These are phyloP conservation scores for Podila epicladia DNA, from an alignment of 192 early-diverging fungal species.

Conservation along the genomic window DNA sequence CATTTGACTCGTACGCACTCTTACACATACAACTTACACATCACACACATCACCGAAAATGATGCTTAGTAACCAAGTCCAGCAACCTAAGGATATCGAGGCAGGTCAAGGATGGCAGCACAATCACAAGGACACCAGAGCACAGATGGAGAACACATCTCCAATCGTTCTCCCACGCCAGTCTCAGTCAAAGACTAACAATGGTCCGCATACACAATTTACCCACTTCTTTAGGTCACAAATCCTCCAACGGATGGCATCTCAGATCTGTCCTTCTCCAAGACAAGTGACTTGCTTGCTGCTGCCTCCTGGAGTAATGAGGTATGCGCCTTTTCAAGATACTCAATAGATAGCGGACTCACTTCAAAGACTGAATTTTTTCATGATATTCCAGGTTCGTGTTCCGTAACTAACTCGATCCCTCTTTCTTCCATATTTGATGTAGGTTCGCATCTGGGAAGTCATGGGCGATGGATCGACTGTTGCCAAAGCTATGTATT, in stretches of 20 bases:
- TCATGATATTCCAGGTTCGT: not conserved
- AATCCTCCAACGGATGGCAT: constrained; percentile 81
- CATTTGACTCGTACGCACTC: not conserved
- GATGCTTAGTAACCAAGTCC: constrained; percentile 45
- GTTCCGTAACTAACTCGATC: not conserved
- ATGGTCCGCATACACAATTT: not conserved
- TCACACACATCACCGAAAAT: constrained; percentile 9
- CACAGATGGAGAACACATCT: too few relatives aligned
- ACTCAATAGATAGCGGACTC: too few relatives aligned
- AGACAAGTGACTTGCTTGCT: constrained; percentile 84
- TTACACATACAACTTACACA: not conserved
- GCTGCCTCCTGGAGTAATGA: constrained; percentile 92
- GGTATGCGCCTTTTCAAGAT: constrained; percentile 36
- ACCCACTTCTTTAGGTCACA: constrained; percentile 55
- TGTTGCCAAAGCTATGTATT: constrained; percentile 82
- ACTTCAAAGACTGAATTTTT: not conserved
- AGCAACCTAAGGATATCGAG: constrained; percentile 48
- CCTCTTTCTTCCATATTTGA: not conserved
- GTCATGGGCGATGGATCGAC: constrained; percentile 83
- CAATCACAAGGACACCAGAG: too few relatives aligned
- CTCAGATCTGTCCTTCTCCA: constrained; percentile 82
- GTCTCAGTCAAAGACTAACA: too few relatives aligned
- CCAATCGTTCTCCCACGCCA: too few relatives aligned
- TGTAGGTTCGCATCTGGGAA: constrained; percentile 94
- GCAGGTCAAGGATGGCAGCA: constrained; percentile 2